A percentile compares a stretch with the other conserved stretches of the same genome.
Evolutionary conservation across 1,139 yeast species (phyloP).

Genomic region (Suhomyces yuchorum): DNA sequence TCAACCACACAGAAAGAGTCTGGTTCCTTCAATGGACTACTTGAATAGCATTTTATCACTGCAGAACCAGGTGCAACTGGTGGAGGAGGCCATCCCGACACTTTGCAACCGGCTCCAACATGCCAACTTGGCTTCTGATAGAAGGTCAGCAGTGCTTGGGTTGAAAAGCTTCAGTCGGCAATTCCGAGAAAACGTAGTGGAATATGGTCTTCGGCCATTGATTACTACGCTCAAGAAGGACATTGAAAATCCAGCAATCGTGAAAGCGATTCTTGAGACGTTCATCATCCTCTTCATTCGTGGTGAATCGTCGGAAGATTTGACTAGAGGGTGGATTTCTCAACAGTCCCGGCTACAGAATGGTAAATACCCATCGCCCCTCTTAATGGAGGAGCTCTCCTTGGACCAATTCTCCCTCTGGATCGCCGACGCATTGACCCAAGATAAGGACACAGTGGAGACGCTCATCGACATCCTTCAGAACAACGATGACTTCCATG

Average conservation of each 20-base stretch:
- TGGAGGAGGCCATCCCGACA: constrained; percentile 86
- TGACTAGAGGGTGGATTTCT: constrained; percentile 69
- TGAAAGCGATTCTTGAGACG: constrained; percentile 84
- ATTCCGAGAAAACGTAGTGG: constrained; percentile 87
- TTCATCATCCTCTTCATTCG: constrained; percentile 77
- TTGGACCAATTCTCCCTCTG: constrained; percentile 88
- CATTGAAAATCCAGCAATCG: constrained; percentile 66
- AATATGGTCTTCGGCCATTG: constrained; percentile 80
- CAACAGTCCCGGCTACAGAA: constrained; percentile 77
- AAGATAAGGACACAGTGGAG: constrained; percentile 59
- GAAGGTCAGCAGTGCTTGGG: constrained; percentile 89
- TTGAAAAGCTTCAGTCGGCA: constrained; percentile 88
- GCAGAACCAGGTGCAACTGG: constrained; percentile 50
- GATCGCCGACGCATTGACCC: constrained; percentile 94
- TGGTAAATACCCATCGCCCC: constrained; percentile 83
- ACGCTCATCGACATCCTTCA: constrained; percentile 57
- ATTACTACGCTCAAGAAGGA: constrained; percentile 70
- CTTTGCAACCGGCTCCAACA: constrained; percentile 85
- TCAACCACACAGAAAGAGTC: not conserved
- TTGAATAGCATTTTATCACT: constrained; percentile 40
- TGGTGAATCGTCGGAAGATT: constrained; percentile 49
- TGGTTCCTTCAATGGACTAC: constrained; percentile 36
- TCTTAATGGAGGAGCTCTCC: constrained; percentile 57
- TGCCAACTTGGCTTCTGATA: constrained; percentile 78
- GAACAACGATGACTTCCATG: constrained; percentile 65